Percentiles rank a stretch among this genome's conserved stretches.
Conservation (phyloP, 768 basidiomycete species). For the Hericium alpestre region DNA sequence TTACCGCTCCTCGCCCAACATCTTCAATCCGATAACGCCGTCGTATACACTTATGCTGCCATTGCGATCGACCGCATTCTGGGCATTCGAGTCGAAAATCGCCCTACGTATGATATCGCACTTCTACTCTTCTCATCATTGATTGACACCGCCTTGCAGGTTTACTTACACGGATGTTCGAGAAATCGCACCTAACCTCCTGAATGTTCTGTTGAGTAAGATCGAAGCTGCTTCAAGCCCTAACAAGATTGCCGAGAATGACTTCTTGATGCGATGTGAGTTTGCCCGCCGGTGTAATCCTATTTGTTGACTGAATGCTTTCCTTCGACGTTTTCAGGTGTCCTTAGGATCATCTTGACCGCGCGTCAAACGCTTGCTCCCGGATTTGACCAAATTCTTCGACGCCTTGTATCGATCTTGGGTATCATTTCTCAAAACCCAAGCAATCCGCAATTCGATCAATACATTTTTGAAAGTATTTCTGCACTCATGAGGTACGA, state of each 20-base stretch:
- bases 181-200: slow-evolving; percentile 64
- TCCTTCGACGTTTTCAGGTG: slow-evolving; percentile 40
- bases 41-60: slow-evolving; percentile 92
- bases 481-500: slow-evolving; percentile 80
- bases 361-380: slow-evolving; percentile 71
- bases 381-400: slow-evolving; percentile 52
- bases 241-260: slow-evolving; percentile 93
- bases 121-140: not conserved
- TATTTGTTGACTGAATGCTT: not conserved
- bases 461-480: slow-evolving; percentile 93
- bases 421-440: slow-evolving; percentile 90
- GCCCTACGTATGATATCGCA: slow-evolving; percentile 17
- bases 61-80: slow-evolving; percentile 96
- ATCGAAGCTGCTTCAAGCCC: slow-evolving; percentile 73
- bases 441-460: slow-evolving; percentile 95
- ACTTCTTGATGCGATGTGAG: slow-evolving; percentile 95
- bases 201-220: slow-evolving; percentile 63
- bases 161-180: slow-evolving; percentile 84
- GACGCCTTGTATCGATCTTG: slow-evolving; percentile 72
- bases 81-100: slow-evolving; percentile 73
- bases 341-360: slow-evolving; percentile 88
- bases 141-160: slow-evolving; percentile 27
- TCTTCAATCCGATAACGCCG: slow-evolving; percentile 75
- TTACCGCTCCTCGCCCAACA: slow-evolving; percentile 79
- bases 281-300: slow-evolving; percentile 4